Evolutionary conservation across 1,284 basidiomycete genomes (phyloP).

Genomic region (Hortiboletus rubellus): DNA sequence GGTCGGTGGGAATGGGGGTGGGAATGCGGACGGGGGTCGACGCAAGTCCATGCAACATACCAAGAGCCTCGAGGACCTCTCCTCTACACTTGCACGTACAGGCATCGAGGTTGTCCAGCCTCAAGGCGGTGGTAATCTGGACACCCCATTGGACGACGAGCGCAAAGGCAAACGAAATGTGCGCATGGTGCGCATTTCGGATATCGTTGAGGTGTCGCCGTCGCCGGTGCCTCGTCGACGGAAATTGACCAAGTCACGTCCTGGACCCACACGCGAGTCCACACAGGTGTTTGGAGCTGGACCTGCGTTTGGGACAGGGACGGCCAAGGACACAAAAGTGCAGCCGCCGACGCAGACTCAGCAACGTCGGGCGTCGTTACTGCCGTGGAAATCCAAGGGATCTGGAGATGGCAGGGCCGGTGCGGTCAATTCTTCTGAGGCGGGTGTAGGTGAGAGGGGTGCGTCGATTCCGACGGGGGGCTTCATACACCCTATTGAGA

Average conservation of each 20-base stretch:
- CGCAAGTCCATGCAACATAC: slow-evolving; percentile 14
- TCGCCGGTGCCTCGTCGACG: slow-evolving; percentile 18
- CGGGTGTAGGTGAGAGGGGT: neutral
- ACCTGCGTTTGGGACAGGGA: neutral
- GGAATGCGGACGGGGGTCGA: neutral
- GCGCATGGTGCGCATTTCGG: slow-evolving; percentile 28
- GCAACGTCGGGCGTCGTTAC: slow-evolving; percentile 22
- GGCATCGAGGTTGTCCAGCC: slow-evolving; percentile 13
- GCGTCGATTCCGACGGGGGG: neutral
- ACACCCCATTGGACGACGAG: neutral
- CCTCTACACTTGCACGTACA: slow-evolving; percentile 20
- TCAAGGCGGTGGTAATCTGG: neutral
- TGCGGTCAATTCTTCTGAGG: neutral
- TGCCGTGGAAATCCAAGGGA: slow-evolving; percentile 25
- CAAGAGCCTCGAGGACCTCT: slow-evolving; percentile 29
- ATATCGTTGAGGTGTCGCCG: slow-evolving; percentile 25
- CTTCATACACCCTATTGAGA: neutral
- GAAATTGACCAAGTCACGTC: slow-evolving; percentile 29
- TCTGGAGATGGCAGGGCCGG: slow-evolving; percentile 1
- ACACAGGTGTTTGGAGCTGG: neutral
- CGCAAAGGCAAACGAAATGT: slow-evolving; percentile 21
- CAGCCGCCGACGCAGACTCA: neutral
- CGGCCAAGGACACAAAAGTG: neutral
- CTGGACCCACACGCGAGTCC: neutral
- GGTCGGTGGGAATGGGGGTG: neutral